Evolutionary conservation across 176 grass and related monocot genomes (phyloP).

Genomic region (Hyparrhenia diplandra): DNA sequence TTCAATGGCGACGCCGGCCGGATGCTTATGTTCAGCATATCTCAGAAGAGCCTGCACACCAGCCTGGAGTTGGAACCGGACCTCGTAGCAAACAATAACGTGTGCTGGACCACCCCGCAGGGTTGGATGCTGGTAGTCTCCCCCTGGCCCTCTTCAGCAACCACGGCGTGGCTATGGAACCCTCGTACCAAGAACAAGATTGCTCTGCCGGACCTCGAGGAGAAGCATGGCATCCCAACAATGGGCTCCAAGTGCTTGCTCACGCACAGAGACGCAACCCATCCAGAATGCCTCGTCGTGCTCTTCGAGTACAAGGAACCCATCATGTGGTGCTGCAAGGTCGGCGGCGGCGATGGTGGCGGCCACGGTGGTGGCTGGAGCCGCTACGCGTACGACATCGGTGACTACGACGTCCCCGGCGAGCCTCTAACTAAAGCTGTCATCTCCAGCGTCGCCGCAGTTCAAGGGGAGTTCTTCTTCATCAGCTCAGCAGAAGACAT

Average conservation of each 20-base stretch:
- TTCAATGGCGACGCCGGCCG: not conserved
- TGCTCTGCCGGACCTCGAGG: not conserved
- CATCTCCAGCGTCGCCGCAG: not conserved
- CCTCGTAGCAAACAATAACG: not conserved
- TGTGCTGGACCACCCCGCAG: slow-evolving; percentile 6
- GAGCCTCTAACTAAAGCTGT: not conserved
- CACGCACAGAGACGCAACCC: not conserved
- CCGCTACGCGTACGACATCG: not conserved
- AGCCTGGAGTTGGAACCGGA: not conserved
- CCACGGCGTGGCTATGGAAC: not conserved
- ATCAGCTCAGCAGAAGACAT: not conserved
- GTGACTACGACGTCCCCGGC: not conserved
- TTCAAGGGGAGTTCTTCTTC: not conserved
- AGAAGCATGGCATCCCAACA: not conserved
- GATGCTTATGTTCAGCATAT: not conserved
- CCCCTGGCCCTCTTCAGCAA: rapidly evolving
- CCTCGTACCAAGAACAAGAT: not conserved
- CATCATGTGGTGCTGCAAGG: not conserved
- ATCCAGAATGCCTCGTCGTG: not conserved
- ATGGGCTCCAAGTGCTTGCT: not conserved
- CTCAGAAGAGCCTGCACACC: not conserved
- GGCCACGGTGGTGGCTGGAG: not conserved
- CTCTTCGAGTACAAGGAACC: not conserved
- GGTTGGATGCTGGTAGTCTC: not conserved
- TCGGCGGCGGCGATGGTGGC: not conserved